Base-by-base conservation (phyloP, 2,329 filamentous ascomycete genomes). In the Cadophora malorum region DNA sequence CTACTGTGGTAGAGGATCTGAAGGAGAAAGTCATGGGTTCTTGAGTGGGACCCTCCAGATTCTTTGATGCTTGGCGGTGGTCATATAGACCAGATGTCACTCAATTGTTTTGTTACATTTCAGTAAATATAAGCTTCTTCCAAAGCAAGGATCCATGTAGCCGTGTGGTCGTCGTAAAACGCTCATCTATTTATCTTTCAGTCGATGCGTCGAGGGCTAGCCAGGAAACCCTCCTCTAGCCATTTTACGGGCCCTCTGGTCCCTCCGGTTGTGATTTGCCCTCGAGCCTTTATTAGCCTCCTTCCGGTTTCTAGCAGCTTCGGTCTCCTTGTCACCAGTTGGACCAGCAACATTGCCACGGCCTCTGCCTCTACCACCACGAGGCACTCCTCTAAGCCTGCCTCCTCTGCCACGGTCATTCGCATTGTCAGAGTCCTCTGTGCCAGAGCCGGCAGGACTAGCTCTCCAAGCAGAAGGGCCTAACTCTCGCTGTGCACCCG, bases 261-360 rank as follows among this genome's bases (percentile, higher is more conserved):
- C 91, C 61, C 93, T 86, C 31, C 94, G 87, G 78, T 93, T 96
- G 78, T 97, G 94, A 77, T 97, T 97, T 38, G 93, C 94, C 69
- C 91, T 84, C 25, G 91, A 92, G 2, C 90, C 85, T 79, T 97
- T 97, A 73, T 89, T 91, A 31, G 91, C 89, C 76, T 97, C 94
- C 77, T 97, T 97, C 70, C 86, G 85, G 74, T 89, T 85, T 72
- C 93, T 85, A 10, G 91, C 90, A 64, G 83, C 81, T 72, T 93
- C 88, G 0, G 91, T 94, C n/a, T 85, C 86, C 73, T 88, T 88
- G n/a, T 92, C 90, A 7, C 88, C 86, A 0, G 86, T 82, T 0
- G 89, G 83, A 0, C 91, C 90, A 1, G 88, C 86, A 9, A 90
- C 89, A 74, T 85, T 89, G 3, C 86, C 85, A 64, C 86, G 80